phyloP scores from a whole-genome alignment of 768 basidiomycete species.

The Lentinus brumalis region DNA sequence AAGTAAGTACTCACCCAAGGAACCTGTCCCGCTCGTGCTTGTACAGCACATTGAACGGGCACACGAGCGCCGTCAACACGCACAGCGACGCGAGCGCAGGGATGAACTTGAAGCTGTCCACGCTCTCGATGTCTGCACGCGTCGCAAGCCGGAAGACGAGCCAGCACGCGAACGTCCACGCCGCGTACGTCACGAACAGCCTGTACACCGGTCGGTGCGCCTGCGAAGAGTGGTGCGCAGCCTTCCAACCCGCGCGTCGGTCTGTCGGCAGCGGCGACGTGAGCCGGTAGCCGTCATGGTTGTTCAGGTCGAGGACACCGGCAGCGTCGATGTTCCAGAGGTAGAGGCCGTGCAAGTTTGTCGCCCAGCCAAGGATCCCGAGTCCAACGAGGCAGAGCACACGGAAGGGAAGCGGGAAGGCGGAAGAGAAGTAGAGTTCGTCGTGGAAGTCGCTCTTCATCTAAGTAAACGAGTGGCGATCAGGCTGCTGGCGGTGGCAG shows the following conservation, averaged over 20 bases:
- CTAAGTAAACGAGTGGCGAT: background rate
- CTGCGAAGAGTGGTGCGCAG: constrained; percentile 39
- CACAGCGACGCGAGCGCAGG: constrained; percentile 68
- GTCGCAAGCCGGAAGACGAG: constrained; percentile 62
- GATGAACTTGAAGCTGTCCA: constrained; percentile 78
- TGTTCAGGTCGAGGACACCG: constrained; percentile 62
- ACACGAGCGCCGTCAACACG: constrained; percentile 57
- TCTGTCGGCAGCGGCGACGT: constrained; percentile 30
- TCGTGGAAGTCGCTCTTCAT: constrained; percentile 37
- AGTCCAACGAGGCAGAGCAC: constrained; percentile 78
- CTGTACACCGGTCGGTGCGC: constrained; percentile 69
- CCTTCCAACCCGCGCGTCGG: constrained; percentile 32
- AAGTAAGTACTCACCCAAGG: constrained; percentile 59
- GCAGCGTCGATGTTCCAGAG: constrained; percentile 73
- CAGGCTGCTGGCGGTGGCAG: constrained; percentile 2
- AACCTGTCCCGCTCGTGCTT: constrained; percentile 78
- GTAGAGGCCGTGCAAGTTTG: constrained; percentile 86
- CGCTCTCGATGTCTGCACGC: constrained; percentile 53
- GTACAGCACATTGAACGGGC: constrained; percentile 67
- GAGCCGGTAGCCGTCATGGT: constrained; percentile 14
- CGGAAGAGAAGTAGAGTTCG: constrained; percentile 52
- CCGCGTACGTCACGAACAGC: constrained; percentile 60
- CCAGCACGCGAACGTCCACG: constrained; percentile 72
- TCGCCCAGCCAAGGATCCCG: constrained; percentile 89
- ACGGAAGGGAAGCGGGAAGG: constrained; percentile 91